Conservation (phyloP, 495 filamentous ascomycete species). For the Xylaria longipes region DNA sequence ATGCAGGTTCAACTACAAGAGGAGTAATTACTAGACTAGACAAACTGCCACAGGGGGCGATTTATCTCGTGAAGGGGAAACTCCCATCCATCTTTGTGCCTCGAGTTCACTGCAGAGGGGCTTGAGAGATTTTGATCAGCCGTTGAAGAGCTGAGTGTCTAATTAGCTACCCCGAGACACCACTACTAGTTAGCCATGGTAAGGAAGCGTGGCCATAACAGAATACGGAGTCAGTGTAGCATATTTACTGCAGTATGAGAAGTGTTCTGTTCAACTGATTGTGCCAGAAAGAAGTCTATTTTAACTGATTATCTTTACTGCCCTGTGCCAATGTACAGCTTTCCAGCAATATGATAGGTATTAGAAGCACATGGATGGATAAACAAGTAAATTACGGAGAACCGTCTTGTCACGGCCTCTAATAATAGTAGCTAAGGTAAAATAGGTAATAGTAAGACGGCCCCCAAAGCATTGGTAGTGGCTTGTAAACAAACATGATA, state of each 20-base stretch:
- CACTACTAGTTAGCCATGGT: background rate
- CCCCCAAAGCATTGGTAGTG: background rate
- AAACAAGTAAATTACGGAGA: too few relatives aligned
- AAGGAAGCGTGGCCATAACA: background rate
- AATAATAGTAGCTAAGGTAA: background rate
- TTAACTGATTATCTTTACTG: background rate
- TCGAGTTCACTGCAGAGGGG: background rate
- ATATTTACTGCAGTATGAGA: background rate
- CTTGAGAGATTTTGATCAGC: background rate
- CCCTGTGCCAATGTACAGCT: too few relatives aligned
- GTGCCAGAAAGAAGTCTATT: background rate
- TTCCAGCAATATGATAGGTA: too few relatives aligned
- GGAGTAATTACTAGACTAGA: background rate
- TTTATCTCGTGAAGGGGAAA: background rate
- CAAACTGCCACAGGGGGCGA: background rate
- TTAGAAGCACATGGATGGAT: too few relatives aligned
- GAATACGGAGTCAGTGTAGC: background rate
- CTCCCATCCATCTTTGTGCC: background rate
- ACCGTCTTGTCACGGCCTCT: background rate
- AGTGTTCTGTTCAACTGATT: background rate
- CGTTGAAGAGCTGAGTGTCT: background rate
- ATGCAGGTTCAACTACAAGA: background rate
- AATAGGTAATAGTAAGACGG: slow-evolving; percentile 1
- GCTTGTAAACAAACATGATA: background rate
- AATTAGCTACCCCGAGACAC: background rate